phyloP scores from a whole-genome alignment of 2,329 filamentous ascomycete genomes.

The Chrysoporthe cubensis region DNA sequence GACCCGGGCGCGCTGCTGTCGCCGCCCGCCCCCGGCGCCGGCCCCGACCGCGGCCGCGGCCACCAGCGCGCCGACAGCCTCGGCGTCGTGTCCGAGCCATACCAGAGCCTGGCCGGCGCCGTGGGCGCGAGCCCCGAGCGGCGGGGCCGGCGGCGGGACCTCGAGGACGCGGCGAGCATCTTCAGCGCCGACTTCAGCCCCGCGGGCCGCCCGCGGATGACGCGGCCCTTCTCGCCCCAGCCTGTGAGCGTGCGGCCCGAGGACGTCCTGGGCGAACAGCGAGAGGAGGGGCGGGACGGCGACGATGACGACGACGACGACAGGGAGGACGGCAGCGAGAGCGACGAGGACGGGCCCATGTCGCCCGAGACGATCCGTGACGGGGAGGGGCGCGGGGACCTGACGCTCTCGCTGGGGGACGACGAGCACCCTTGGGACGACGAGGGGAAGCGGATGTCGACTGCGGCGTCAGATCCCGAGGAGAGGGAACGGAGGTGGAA shows the following conservation, averaged over 20 bases:
- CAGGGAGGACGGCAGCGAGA: constrained; percentile 31
- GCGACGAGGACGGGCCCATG: constrained; percentile 28
- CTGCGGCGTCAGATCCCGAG: constrained; percentile 28
- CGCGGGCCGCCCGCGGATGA: constrained; percentile 56
- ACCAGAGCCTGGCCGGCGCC: constrained; percentile 61
- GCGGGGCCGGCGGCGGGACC: constrained; percentile 35
- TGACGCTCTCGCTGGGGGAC: constrained; percentile 15
- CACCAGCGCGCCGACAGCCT: constrained; percentile 59
- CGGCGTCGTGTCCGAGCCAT: constrained; percentile 54
- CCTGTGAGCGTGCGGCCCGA: constrained; percentile 42
- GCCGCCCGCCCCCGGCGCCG: constrained; percentile 25
- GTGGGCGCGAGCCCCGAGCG: constrained; percentile 38
- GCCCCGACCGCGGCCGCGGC: constrained; percentile 18
- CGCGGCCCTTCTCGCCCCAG: constrained; percentile 64
- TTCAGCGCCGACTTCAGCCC: constrained; percentile 48
- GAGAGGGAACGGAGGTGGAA: constrained; percentile 30
- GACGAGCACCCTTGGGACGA: constrained; percentile 13
- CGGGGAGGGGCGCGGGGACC: constrained; percentile 23
- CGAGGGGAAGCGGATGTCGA: constrained; percentile 28
- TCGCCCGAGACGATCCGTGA: constrained; percentile 26
- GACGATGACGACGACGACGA: constrained; percentile 31
- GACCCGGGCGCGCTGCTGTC: constrained; percentile 38
- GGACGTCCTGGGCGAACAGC: constrained; percentile 35
- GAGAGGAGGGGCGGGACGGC: constrained; percentile 29
- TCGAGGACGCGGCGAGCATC: constrained; percentile 50